These are phyloP conservation scores for Phytophthora sojae DNA, from an alignment of 352 stramenopile genomes.

Conservation along the genomic window DNA sequence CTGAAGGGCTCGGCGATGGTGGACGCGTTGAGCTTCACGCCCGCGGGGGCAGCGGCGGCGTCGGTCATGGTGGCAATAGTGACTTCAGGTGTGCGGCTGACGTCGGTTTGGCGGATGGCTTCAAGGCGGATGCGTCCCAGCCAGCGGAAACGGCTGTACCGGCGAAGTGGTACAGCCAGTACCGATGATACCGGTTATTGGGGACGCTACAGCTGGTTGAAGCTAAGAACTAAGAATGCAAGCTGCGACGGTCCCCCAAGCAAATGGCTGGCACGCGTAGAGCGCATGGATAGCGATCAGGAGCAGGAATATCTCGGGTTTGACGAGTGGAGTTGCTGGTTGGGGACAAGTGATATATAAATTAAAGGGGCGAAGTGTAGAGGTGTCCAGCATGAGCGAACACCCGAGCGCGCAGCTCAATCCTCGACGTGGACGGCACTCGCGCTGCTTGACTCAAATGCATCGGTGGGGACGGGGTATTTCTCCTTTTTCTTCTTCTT, in stretches of 20 bases:
- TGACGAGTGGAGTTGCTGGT: too few relatives aligned
- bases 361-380: background rate
- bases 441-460: background rate
- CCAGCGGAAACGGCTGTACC: slow-evolving; percentile 22
- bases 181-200: background rate
- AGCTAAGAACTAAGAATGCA: background rate
- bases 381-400: background rate
- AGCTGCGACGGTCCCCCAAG: too few relatives aligned
- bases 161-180: slow-evolving; percentile 1
- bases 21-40: slow-evolving; percentile 78
- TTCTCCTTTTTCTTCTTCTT: too few relatives aligned
- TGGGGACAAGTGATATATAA: background rate
- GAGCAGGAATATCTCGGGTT: too few relatives aligned
- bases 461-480: background rate
- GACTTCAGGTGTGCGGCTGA: slow-evolving; percentile 1
- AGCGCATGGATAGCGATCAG: too few relatives aligned
- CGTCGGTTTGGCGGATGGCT: slow-evolving; percentile 9
- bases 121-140: slow-evolving; percentile 9
- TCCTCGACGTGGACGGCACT: background rate
- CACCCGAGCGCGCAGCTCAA: background rate
- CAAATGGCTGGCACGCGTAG: too few relatives aligned
- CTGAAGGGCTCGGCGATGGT: slow-evolving; percentile 91
- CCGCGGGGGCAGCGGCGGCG: slow-evolving; percentile 4
- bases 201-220: background rate
- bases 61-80: slow-evolving; percentile 25